Conservation (phyloP, 495 filamentous ascomycete genomes). For the Aspergillus hancockii region DNA sequence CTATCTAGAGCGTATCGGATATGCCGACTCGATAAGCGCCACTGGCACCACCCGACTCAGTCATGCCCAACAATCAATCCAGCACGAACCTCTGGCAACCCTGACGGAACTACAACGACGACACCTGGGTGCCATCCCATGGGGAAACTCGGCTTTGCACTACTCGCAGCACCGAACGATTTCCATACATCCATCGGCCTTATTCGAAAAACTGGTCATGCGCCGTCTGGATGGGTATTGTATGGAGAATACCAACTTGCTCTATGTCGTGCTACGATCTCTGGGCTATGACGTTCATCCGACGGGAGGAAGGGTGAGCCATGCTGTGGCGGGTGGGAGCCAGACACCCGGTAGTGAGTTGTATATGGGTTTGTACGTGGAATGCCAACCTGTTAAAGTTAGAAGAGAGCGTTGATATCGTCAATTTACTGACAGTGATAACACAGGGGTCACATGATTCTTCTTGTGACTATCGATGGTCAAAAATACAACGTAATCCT, state of each 20-base stretch:
- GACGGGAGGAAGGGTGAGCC: conserved; percentile 42
- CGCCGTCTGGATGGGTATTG: conserved; percentile 73
- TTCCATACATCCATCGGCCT: conserved; percentile 55
- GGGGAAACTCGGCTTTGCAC: conserved; percentile 63
- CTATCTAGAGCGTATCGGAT: conserved; percentile 37
- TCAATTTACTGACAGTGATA: background rate
- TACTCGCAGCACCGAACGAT: conserved; percentile 58
- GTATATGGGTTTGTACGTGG: conserved; percentile 31
- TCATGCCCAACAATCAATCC: conserved; percentile 22
- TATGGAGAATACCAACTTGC: conserved; percentile 72
- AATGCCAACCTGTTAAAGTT: background rate
- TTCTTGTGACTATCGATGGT: conserved; percentile 60
- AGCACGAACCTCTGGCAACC: conserved; percentile 25
- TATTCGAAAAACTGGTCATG: conserved; percentile 67
- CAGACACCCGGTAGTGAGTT: conserved; percentile 19
- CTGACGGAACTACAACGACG: conserved; percentile 33
- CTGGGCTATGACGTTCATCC: conserved; percentile 61
- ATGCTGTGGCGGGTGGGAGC: conserved; percentile 18
- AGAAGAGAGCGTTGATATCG: background rate
- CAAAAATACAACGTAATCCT: conserved; percentile 49
- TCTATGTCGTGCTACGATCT: conserved; percentile 60
- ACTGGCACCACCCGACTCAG: conserved; percentile 18
- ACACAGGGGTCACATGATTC: conserved; percentile 59
- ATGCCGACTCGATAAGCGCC: conserved; percentile 18
- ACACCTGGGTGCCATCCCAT: conserved; percentile 64